Evolutionary conservation across 768 basidiomycete genomes (phyloP).

Genomic region (Podaxis sp.): DNA sequence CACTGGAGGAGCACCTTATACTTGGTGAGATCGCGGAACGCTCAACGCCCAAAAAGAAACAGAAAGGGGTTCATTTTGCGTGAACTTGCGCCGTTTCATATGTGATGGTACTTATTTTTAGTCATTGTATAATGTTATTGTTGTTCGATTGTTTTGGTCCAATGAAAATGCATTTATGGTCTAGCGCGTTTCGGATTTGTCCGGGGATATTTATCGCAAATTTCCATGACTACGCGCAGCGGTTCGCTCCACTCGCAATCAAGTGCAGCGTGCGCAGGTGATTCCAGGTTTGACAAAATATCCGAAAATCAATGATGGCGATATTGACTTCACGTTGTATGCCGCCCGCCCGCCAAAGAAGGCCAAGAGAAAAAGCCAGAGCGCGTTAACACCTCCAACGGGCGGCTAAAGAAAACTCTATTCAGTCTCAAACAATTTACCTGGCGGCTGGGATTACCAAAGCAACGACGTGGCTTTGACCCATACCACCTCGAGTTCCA

Average conservation of each 20-base stretch:
- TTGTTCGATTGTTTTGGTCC: not conserved
- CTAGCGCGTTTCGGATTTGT: not conserved
- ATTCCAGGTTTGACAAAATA: not conserved
- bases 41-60: constrained; percentile 21
- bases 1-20: not conserved
- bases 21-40: not conserved
- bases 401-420: not conserved
- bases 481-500: not conserved
- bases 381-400: not conserved
- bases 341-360: too few relatives aligned
- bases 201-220: not conserved
- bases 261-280: not conserved
- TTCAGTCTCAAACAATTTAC: not conserved
- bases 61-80: constrained; percentile 21
- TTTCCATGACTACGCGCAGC: not conserved
- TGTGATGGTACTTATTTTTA: not conserved
- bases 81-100: constrained; percentile 7
- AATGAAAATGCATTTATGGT: not conserved
- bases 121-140: not conserved
- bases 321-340: not conserved
- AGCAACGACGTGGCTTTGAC: not conserved
- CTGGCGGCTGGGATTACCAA: not conserved
- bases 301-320: not conserved
- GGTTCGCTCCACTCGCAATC: constrained; percentile 1
- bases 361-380: too few relatives aligned